Base-by-base conservation (phyloP, 345 rosid genomes). In the Streptanthus diversifolius region DNA sequence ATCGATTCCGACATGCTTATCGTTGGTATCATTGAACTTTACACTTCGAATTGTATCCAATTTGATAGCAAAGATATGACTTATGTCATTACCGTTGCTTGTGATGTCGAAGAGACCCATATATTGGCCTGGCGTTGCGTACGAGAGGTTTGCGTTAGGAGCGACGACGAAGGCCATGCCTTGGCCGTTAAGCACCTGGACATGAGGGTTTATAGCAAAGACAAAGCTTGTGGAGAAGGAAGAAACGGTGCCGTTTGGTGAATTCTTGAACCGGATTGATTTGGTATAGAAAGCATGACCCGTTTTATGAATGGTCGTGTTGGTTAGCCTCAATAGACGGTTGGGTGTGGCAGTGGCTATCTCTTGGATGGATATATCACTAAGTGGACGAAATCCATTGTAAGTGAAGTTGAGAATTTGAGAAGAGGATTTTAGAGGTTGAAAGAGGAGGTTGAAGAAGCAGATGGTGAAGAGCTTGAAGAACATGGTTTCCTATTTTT, bases 81-180 rank as follows among this genome's bases (percentile, higher is more conserved):
- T 52, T n/a, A 33, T 5, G 17, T 52, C 33, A 13, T 52, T 52
- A 6, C 57, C 57, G 33, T 52, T 52, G 57, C 12, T 52, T 12
- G 18, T 25, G 33, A 52, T 25, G 57, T 52, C 25, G 9, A 52
- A 52, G 18, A 52, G 57, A 52, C 57, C 57, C 17, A 52, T 52
- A 33, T 52, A 52, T 25, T 24, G 57, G 57, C 57, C 25, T 12
- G 57, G 9, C 5, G 57, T 52, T 13, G 57, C 57, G 33, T 52
- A 24, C 13, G 57, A 33, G 5, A 84, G 84, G 56, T 77, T 64
- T 29, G 70, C 73, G 9, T 85, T 63, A n/a, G 82, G 29, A 9
- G 96, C 72, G 68, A 88, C 57, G 3, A 88, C 77, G 80, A 90
- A 90, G 44, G 96, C 93, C 7, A 90, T 78, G 48, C 93, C 96